These are phyloP conservation scores for Platanthera guangdongensis DNA, from an alignment of 106 monocot species.

Conservation along the genomic window DNA sequence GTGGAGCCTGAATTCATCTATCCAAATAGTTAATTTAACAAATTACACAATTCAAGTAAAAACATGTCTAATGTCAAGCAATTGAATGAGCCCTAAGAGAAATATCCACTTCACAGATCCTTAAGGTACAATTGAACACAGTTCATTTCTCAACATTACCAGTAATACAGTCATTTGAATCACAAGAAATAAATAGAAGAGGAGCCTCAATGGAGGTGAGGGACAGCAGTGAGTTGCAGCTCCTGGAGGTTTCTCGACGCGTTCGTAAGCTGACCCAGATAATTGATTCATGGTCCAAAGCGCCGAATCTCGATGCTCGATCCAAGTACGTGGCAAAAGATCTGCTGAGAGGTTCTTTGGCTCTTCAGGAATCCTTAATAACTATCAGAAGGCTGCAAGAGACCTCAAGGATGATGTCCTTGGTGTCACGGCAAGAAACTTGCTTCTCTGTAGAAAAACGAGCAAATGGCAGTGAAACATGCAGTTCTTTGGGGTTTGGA, in stretches of 20 bases:
- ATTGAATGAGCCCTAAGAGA: background rate
- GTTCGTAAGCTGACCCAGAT: conserved; percentile 23
- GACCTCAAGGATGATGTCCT: conserved; percentile 17
- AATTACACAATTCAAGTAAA: background rate
- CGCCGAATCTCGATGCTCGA: conserved; percentile 9
- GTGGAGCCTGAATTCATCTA: background rate
- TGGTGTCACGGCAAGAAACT: background rate
- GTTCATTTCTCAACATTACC: background rate
- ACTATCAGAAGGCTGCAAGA: conserved; percentile 44
- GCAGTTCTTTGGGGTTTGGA: conserved; percentile 5
- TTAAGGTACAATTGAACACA: background rate
- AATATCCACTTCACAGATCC: background rate
- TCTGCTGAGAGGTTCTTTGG: conserved; percentile 43
- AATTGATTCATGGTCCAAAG: conserved; percentile 28
- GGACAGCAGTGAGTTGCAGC: conserved; percentile 27
- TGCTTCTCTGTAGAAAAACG: background rate
- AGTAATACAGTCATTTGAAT: background rate
- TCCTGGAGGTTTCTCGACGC: conserved; percentile 24
- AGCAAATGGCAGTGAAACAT: background rate
- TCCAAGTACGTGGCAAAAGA: conserved; percentile 27
- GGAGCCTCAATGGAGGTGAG: conserved; percentile 13
- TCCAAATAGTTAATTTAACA: background rate
- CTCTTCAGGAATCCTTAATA: conserved; percentile 49
- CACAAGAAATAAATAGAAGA: background rate
- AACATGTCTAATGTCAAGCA: too few relatives aligned